phyloP scores from a whole-genome alignment of 2,329 filamentous ascomycete genomes.

The Neonectria ditissima region DNA sequence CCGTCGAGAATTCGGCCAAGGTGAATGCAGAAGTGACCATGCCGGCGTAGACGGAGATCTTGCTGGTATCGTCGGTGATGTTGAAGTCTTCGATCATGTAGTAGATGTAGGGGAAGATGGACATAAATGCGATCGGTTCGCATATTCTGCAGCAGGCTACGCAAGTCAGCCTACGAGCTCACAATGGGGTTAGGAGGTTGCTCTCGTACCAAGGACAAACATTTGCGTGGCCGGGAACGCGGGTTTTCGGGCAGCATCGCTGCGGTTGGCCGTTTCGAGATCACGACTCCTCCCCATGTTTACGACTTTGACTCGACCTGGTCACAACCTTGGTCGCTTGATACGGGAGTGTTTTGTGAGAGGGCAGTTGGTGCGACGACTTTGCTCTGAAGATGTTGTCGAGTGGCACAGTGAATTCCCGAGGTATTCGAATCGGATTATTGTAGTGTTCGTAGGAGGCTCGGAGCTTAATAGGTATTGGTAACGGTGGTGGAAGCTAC shows the following conservation, averaged over 20 bases:
- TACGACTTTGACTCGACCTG: conserved; percentile 14
- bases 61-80: conserved; percentile 80
- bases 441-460: not conserved
- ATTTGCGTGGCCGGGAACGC: conserved; percentile 60
- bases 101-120: conserved; percentile 98
- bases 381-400: not conserved
- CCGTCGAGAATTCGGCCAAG: conserved; percentile 92
- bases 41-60: conserved; percentile 92
- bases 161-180: conserved; percentile 26
- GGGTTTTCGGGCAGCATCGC: conserved; percentile 40
- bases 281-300: conserved; percentile 48
- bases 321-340: conserved; percentile 14
- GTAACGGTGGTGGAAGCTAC: not conserved
- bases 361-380: conserved; percentile 3
- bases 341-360: not conserved
- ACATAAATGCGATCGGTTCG: conserved; percentile 99
- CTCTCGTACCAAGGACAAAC: conserved; percentile 61
- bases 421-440: conserved; percentile 4
- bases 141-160: conserved; percentile 93
- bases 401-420: not conserved
- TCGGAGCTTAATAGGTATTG: not conserved
- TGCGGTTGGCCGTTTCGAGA: conserved; percentile 39
- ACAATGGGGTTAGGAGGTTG: conserved; percentile 2
- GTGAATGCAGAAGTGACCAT: conserved; percentile 98
- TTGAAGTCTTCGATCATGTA: conserved; percentile 96